These are phyloP conservation scores for Pezicula neosporulosa DNA, from an alignment of 2,329 filamentous ascomycete genomes.

Conservation along the genomic window DNA sequence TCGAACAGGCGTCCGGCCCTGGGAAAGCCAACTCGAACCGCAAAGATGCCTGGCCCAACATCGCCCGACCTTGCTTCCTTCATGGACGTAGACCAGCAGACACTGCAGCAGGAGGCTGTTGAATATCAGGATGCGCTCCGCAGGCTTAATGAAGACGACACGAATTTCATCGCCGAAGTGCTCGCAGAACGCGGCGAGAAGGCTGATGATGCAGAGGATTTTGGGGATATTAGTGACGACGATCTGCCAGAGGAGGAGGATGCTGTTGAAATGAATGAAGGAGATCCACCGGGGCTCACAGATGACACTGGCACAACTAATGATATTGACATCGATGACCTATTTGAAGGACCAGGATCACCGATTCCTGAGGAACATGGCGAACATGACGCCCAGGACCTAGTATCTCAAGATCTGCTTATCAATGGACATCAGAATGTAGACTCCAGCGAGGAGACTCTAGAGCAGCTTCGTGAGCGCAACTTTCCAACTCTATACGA, in stretches of 20 bases:
- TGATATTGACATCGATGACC: constrained; percentile 49
- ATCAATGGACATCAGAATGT: constrained; percentile 15
- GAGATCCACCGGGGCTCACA: constrained; percentile 29
- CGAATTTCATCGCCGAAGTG: not conserved
- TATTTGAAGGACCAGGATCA: constrained; percentile 55
- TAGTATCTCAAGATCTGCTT: not conserved
- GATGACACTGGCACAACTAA: constrained; percentile 59
- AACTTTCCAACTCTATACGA: constrained; percentile 40
- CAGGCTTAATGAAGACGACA: not conserved
- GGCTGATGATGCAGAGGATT: constrained; percentile 89
- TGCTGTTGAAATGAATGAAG: constrained; percentile 15
- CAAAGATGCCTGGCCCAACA: constrained; percentile 14
- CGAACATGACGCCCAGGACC: constrained; percentile 11
- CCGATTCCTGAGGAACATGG: constrained; percentile 21
- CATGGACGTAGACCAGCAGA: not conserved
- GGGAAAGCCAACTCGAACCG: constrained; percentile 4
- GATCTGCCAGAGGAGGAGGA: constrained; percentile 81
- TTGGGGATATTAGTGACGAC: constrained; percentile 86
- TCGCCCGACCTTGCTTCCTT: not conserved
- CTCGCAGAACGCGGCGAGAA: constrained; percentile 65
- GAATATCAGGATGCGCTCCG: not conserved
- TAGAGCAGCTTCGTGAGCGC: constrained; percentile 30
- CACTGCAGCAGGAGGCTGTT: not conserved
- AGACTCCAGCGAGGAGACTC: constrained; percentile 15
- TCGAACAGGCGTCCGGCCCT: constrained; percentile 3